Evolutionary conservation across 768 basidiomycete species (phyloP).

Genomic region (Kwoniella newhampshirensis): DNA sequence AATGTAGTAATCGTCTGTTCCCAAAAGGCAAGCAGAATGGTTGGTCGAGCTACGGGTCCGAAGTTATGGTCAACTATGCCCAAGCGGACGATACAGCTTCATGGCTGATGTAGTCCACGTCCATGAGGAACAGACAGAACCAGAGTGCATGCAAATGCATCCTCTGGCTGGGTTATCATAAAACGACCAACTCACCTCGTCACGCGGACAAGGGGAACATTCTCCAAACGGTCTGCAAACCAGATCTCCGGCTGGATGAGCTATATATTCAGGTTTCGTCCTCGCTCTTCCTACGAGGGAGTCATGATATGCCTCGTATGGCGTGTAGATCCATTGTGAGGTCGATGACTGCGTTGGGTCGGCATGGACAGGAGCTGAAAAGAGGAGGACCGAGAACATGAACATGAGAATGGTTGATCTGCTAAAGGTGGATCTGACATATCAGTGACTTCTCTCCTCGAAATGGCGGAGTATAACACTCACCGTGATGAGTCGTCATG

Average conservation of each 20-base stretch:
- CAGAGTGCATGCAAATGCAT: too few relatives aligned
- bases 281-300: not conserved
- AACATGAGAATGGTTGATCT: not conserved
- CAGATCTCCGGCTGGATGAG: slow-evolving; percentile 42
- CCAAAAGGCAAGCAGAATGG: slow-evolving; percentile 97
- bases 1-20: slow-evolving; percentile 85
- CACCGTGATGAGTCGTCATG: not conserved
- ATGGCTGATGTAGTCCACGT: too few relatives aligned
- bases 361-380: not conserved
- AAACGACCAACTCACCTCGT: slow-evolving; percentile 51
- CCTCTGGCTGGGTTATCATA: too few relatives aligned
- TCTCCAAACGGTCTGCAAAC: slow-evolving; percentile 55
- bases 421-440: not conserved
- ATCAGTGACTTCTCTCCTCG: not conserved
- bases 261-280: slow-evolving; percentile 28
- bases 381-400: slow-evolving; percentile 2
- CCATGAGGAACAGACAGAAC: too few relatives aligned
- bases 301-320: too few relatives aligned
- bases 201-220: slow-evolving; percentile 58
- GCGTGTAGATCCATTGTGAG: not conserved
- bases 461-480: not conserved
- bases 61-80: too few relatives aligned
- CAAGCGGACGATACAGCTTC: too few relatives aligned
- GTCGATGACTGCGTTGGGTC: not conserved
- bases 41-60: slow-evolving; percentile 64